Conservation (phyloP, 2,329 filamentous ascomycete species). For the Beauveria sp. region DNA sequence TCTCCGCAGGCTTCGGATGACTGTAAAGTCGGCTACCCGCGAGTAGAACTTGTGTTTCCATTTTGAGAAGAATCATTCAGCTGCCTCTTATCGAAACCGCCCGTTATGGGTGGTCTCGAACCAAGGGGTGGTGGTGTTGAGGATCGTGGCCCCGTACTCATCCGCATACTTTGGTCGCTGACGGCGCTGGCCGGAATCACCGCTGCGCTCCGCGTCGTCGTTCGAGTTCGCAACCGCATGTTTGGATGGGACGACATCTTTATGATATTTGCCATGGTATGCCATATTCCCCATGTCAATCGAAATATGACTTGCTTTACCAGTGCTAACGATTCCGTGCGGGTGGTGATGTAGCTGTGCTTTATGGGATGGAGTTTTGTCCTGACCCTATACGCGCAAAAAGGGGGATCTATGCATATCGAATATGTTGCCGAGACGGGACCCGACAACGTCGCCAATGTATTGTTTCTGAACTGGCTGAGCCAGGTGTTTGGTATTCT, state of each 20-base stretch:
- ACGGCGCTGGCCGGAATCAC: conserved; percentile 14
- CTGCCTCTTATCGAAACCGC: not conserved
- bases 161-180: conserved; percentile 15
- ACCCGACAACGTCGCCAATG: conserved; percentile 15
- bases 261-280: conserved; percentile 16
- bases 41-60: too few relatives aligned
- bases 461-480: conserved; percentile 17
- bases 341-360: conserved; percentile 10
- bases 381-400: conserved; percentile 15
- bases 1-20: not conserved
- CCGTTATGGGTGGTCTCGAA: not conserved
- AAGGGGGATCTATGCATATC: conserved; percentile 15
- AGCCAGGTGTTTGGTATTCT: conserved; percentile 17
- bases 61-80: not conserved
- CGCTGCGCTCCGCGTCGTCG: conserved; percentile 12
- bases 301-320: not conserved
- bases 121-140: conserved; percentile 4
- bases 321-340: not conserved
- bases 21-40: not conserved
- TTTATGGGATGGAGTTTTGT: conserved; percentile 16
- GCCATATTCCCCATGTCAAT: not conserved
- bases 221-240: conserved; percentile 11
- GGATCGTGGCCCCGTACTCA: conserved; percentile 12
- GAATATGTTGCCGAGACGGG: conserved; percentile 14
- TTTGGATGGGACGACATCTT: conserved; percentile 17